phyloP scores from a whole-genome alignment of 2,329 filamentous ascomycete genomes.

The Aspergillus viridinutans region DNA sequence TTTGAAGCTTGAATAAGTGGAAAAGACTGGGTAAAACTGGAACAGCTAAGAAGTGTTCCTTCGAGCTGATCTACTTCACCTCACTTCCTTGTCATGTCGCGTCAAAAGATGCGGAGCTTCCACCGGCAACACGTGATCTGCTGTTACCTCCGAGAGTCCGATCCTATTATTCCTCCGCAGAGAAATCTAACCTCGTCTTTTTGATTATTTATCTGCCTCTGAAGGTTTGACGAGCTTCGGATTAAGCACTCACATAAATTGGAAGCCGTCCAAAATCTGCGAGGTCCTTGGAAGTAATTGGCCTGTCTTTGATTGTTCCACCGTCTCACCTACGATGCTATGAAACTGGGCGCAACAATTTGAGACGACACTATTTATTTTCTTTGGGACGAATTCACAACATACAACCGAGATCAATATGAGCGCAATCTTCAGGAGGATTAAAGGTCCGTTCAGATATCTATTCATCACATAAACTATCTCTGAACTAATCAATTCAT shows the following conservation, averaged over 20 bases:
- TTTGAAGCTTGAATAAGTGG: neutral
- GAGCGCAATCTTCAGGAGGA: slow-evolving; percentile 30
- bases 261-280: too few species aligned
- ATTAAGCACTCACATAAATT: neutral
- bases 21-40: neutral
- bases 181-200: neutral
- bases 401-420: slow-evolving; percentile 16
- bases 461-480: neutral
- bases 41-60: neutral
- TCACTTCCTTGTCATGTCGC: slow-evolving; percentile 8
- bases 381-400: neutral
- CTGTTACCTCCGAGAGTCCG: neutral
- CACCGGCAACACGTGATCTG: slow-evolving; percentile 10
- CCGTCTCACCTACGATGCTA: neutral
- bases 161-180: neutral
- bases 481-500: slow-evolving; percentile 3
- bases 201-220: neutral
- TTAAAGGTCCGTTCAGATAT: slow-evolving; percentile 29
- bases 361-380: neutral
- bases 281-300: neutral
- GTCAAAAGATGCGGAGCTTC: slow-evolving; percentile 15
- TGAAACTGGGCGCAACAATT: neutral
- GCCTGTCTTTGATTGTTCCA: neutral
- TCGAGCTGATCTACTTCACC: slow-evolving; percentile 1
- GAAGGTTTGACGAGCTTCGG: neutral